A percentile compares a stretch with the other conserved stretches of the same genome.
Evolutionary conservation across 805 yeast species (phyloP).

Genomic region (Alloascoidea hylecoeti): DNA sequence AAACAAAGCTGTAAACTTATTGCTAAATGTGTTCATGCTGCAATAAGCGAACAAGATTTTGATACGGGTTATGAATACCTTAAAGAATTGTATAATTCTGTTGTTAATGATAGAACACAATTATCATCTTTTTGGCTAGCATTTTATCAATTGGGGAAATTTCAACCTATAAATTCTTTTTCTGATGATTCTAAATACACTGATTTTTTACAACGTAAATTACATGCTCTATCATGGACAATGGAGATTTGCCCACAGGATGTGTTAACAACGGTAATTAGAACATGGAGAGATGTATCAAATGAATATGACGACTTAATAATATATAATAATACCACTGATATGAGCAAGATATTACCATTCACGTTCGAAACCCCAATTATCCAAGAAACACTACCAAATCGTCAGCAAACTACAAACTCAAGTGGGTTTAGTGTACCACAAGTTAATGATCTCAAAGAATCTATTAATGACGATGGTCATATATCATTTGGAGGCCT

Average conservation of each 20-base stretch:
- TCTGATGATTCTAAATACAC: neutral
- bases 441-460: too few species aligned
- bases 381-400: too few species aligned
- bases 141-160: conserved; percentile 1
- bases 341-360: too few species aligned
- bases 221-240: neutral
- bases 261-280: neutral
- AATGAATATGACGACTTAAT: neutral
- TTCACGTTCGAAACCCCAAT: too few species aligned
- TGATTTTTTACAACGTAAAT: neutral
- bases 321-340: neutral
- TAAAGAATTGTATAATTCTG: neutral
- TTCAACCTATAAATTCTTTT: too few species aligned
- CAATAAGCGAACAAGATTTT: neutral
- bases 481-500: too few species aligned
- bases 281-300: neutral
- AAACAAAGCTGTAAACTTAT: neutral
- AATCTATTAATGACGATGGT: too few species aligned
- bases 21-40: neutral
- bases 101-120: neutral
- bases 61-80: neutral
- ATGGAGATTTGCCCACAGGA: neutral
- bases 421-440: too few species aligned
- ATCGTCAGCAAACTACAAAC: too few species aligned
- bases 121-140: neutral